These are phyloP conservation scores for Dentiscutata heterogama DNA, from an alignment of 371 early-diverging fungal genomes.

Conservation along the genomic window DNA sequence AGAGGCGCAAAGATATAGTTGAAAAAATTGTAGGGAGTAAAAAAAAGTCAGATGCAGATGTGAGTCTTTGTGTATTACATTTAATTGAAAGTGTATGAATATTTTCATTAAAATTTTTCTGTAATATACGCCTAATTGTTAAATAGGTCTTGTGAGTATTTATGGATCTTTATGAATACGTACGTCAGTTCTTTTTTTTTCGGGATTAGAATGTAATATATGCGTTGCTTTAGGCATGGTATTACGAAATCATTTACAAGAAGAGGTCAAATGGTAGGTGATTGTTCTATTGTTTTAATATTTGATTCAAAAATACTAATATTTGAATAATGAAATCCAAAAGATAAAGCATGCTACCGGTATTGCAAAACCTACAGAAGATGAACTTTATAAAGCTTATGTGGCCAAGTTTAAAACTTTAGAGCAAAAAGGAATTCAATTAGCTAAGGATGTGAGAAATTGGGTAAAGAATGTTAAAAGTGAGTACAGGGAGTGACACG, in stretches of 20 bases:
- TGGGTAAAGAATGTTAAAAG: slow-evolving; percentile 63
- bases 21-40: slow-evolving; percentile 83
- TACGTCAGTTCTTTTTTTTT: neutral
- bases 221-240: slow-evolving; percentile 38
- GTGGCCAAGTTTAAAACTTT: slow-evolving; percentile 70
- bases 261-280: slow-evolving; percentile 31
- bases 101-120: neutral
- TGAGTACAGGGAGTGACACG: slow-evolving; percentile 40
- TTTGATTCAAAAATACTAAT: neutral
- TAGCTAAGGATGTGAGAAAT: slow-evolving; percentile 63
- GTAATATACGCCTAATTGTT: too few species aligned
- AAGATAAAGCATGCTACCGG: slow-evolving; percentile 69
- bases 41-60: slow-evolving; percentile 70
- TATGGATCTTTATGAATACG: slow-evolving; percentile 34
- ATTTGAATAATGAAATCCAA: slow-evolving; percentile 37
- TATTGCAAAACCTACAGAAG: slow-evolving; percentile 66
- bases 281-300: neutral
- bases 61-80: slow-evolving; percentile 48
- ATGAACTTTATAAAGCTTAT: slow-evolving; percentile 67
- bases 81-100: neutral
- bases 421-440: slow-evolving; percentile 62
- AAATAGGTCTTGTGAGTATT: slow-evolving; percentile 48
- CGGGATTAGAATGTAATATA: neutral
- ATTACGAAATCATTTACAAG: slow-evolving; percentile 43
- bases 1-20: slow-evolving; percentile 84